Evolutionary conservation across 768 basidiomycete genomes (phyloP).

Genomic region (Xerocomellus intermedius): DNA sequence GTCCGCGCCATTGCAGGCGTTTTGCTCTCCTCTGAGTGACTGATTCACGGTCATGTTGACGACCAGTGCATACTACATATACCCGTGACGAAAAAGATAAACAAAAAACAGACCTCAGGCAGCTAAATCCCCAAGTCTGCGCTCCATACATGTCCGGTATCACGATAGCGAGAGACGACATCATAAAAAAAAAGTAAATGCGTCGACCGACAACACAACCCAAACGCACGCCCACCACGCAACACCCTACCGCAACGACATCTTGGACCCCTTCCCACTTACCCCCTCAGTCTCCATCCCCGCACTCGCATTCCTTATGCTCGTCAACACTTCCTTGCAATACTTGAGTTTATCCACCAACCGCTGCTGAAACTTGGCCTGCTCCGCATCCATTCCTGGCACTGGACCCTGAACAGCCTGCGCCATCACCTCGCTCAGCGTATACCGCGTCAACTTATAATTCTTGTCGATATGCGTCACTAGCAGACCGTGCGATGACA

Average conservation of each 20-base stretch:
- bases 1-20: too few relatives aligned
- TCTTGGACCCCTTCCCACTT: slow-evolving; percentile 19
- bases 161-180: too few relatives aligned
- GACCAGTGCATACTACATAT: too few relatives aligned
- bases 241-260: slow-evolving; percentile 10
- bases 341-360: slow-evolving; percentile 74
- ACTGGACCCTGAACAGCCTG: slow-evolving; percentile 36
- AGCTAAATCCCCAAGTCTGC: too few relatives aligned
- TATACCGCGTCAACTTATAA: slow-evolving; percentile 72
- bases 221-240: too few relatives aligned
- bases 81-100: too few relatives aligned
- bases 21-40: too few relatives aligned
- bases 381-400: slow-evolving; percentile 45
- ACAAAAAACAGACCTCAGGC: too few relatives aligned
- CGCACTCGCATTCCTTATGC: slow-evolving; percentile 62
- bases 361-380: slow-evolving; percentile 59
- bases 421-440: slow-evolving; percentile 69
- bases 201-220: too few relatives aligned
- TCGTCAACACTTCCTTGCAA: slow-evolving; percentile 78
- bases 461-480: slow-evolving; percentile 92
- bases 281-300: slow-evolving; percentile 26
- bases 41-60: too few relatives aligned
- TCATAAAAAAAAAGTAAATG: too few relatives aligned
- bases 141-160: too few relatives aligned
- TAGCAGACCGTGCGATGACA: slow-evolving; percentile 74